These are phyloP conservation scores for Phaeotremella fagi DNA, from an alignment of 768 basidiomycete species.

Conservation along the genomic window DNA sequence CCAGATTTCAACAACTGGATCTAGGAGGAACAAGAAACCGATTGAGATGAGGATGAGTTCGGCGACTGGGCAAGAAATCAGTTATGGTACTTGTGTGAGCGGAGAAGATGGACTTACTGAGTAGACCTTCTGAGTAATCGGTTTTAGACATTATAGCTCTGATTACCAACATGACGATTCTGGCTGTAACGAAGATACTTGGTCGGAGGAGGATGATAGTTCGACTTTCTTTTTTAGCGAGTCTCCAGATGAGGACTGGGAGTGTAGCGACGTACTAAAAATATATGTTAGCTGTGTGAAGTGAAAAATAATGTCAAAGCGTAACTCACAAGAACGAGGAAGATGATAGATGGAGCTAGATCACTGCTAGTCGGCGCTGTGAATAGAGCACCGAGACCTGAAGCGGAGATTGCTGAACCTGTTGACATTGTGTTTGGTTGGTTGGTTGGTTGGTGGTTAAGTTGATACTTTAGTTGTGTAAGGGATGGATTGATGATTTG, in stretches of 20 bases:
- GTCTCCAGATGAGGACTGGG: constrained; percentile 13
- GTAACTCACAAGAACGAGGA: constrained; percentile 18
- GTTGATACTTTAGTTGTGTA: no score
- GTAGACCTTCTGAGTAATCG: constrained; percentile 9
- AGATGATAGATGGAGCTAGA: constrained; percentile 21
- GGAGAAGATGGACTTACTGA: constrained; percentile 14
- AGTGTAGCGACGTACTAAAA: constrained; percentile 12
- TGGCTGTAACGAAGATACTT: constrained; percentile 7
- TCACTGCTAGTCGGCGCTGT: constrained; percentile 7
- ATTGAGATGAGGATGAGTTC: constrained; percentile 25
- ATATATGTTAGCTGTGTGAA: not conserved
- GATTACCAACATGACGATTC: constrained; percentile 19
- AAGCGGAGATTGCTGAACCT: not conserved
- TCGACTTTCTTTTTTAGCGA: constrained; percentile 1
- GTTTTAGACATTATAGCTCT: constrained; percentile 21
- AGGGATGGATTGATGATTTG: no score
- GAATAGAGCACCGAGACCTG: not conserved
- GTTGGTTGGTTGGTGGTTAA: no score
- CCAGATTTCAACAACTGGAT: constrained; percentile 19
- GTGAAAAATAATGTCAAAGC: no score
- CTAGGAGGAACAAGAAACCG: constrained; percentile 30
- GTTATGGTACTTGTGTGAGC: not conserved
- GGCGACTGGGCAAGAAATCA: constrained; percentile 10
- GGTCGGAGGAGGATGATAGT: constrained; percentile 18
- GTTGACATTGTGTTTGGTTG: not conserved